Evolutionary conservation across 2,329 filamentous ascomycete species (phyloP), one percentile per base, ranked within the genome.

Genomic region (Cordyceps sp.): DNA sequence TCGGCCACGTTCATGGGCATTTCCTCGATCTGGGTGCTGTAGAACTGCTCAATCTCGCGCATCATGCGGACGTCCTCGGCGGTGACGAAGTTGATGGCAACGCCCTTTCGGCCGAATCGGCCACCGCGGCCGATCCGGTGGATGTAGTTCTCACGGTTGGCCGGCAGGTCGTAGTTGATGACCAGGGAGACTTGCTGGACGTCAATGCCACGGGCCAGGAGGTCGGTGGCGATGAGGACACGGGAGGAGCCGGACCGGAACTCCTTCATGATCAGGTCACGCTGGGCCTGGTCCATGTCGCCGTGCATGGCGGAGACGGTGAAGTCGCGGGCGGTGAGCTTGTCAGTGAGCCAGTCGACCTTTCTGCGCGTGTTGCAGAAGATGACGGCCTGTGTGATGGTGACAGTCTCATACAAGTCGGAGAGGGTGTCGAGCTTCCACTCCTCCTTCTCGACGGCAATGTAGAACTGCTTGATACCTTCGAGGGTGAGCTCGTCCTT

Each of bases 321-420:
- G 72, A 98, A 98, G 66, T 98, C 88, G 69, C 85, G 84, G 50
- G 82, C 81, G 50, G 84, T 92, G 58, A 98, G 85, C 78, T 96
- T 96, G 66, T 96, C 88, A 47, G 90, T 96, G 50, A 98, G 80
- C 90, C 90, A 98, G 70, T 98, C 90, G 53, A 98, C 90, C 86
- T 98, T 98, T 73, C 88, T 81, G 61, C 90, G 82, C 57, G 90
- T 98, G 78, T 98, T 98, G 78, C 90, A 98, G 82, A 98, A 98
- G 66, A 98, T 98, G 63, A 98, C 90, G 37, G 90, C 90, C 64
- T 98, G 90, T 49, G 90, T 98, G 54, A 96, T 98, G 58, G 90
- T 98, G 56, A 98, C 81, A 35, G 90, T 98, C 69, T 98, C 90
- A 71, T 98, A 98, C 48, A 98, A 66, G 64, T 98, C 90, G 51